These are phyloP conservation scores for Scheffersomyces titani DNA, from an alignment of 1,139 yeast genomes.

Conservation along the genomic window DNA sequence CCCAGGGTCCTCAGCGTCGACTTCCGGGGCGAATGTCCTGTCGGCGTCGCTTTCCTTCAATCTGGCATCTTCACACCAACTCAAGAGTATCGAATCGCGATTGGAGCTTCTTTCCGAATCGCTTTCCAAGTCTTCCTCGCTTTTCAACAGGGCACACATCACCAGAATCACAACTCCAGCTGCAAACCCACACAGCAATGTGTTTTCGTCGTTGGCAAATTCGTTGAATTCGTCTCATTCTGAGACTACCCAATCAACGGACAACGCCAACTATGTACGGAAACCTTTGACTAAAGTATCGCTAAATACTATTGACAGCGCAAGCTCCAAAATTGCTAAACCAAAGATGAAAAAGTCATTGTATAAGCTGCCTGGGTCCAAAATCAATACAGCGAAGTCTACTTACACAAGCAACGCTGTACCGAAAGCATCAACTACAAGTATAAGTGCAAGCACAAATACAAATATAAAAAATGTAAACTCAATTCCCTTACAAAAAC, in stretches of 20 bases:
- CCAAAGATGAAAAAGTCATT: background rate
- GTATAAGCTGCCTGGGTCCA: background rate
- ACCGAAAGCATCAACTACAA: background rate
- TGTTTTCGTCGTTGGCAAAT: background rate
- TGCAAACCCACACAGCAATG: background rate
- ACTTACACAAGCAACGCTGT: background rate
- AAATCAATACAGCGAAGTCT: background rate
- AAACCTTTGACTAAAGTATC: conserved; percentile 19
- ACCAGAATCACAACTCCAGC: conserved; percentile 1
- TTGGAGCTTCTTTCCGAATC: conserved; percentile 14
- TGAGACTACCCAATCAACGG: background rate
- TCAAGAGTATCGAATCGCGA: conserved; percentile 15
- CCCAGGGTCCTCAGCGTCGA: background rate
- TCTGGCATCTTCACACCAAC: conserved; percentile 6
- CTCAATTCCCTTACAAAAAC: background rate
- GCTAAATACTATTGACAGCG: conserved; percentile 17
- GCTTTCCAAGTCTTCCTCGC: conserved; percentile 3
- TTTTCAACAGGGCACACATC: conserved; percentile 1
- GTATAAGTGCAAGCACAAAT: background rate
- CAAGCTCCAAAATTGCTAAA: conserved; percentile 5
- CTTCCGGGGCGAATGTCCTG: background rate
- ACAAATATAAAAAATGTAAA: background rate
- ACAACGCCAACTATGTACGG: conserved; percentile 3
- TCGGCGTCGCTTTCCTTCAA: background rate
- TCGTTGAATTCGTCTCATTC: background rate